These are phyloP conservation scores for Penicillium sp. DNA, from an alignment of 2,329 filamentous ascomycete species.

Conservation along the genomic window DNA sequence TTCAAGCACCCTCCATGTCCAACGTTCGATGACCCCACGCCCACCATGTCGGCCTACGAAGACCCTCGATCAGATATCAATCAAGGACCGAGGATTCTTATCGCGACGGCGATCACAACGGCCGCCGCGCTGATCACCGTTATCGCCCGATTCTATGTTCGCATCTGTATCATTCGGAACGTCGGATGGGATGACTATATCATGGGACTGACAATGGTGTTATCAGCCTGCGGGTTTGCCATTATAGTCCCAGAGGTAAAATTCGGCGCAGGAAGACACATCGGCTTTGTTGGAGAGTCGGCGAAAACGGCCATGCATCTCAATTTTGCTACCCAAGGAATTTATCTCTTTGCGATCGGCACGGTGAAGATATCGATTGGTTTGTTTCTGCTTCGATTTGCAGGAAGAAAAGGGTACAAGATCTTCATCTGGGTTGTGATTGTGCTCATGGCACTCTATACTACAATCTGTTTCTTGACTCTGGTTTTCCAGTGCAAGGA, in stretches of 20 bases:
- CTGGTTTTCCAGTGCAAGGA: conserved; percentile 54
- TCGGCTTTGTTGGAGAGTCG: conserved; percentile 42
- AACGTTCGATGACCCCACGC: background rate
- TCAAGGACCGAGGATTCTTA: conserved; percentile 13
- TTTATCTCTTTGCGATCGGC: conserved; percentile 48
- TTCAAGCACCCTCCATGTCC: background rate
- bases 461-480: conserved; percentile 34
- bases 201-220: conserved; percentile 20
- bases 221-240: conserved; percentile 42
- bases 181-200: conserved; percentile 23
- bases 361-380: conserved; percentile 49
- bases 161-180: conserved; percentile 21
- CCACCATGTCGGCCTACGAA: conserved; percentile 4
- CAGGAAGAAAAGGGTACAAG: conserved; percentile 39
- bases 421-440: conserved; percentile 42
- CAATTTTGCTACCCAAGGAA: conserved; percentile 48
- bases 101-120: conserved; percentile 15
- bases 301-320: conserved; percentile 45
- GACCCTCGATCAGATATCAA: conserved; percentile 9
- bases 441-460: conserved; percentile 23
- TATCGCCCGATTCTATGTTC: conserved; percentile 26
- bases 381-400: conserved; percentile 45
- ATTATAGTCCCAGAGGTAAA: conserved; percentile 45
- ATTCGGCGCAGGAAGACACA: conserved; percentile 51
- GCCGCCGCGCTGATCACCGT: conserved; percentile 13